These are phyloP conservation scores for Hypoxylon sp. DNA, from an alignment of 2,329 filamentous ascomycete species.

Conservation along the genomic window DNA sequence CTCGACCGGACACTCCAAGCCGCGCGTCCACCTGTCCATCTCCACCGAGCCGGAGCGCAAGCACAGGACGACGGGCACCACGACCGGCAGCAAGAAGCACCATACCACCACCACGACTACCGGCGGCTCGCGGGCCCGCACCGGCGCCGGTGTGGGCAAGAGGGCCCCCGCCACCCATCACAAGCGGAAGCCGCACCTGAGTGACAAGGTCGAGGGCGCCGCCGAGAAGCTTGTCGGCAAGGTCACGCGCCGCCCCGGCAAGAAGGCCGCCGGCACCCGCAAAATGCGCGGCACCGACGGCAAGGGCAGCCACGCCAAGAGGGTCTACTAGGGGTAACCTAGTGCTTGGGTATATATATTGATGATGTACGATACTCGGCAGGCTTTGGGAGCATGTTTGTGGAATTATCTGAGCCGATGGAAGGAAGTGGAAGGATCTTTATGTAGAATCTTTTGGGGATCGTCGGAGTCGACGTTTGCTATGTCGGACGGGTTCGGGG, in stretches of 20 bases:
- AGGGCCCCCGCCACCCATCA: conserved; percentile 38
- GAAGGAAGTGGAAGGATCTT: too few relatives aligned
- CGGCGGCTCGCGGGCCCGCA: conserved; percentile 8
- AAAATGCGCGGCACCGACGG: conserved; percentile 43
- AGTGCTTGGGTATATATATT: too few relatives aligned
- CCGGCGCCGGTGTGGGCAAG: conserved; percentile 33
- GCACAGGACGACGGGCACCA: conserved; percentile 27
- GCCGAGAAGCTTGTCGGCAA: conserved; percentile 41
- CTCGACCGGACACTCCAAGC: conserved; percentile 40
- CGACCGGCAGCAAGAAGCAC: conserved; percentile 18
- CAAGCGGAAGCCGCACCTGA: conserved; percentile 42
- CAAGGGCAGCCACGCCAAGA: conserved; percentile 31
- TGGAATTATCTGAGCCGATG: too few relatives aligned
- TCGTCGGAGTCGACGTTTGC: too few relatives aligned
- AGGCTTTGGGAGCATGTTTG: too few relatives aligned
- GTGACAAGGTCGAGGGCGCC: conserved; percentile 41
- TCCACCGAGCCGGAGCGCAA: conserved; percentile 42
- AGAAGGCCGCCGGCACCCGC: conserved; percentile 42
- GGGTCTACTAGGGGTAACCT: conserved; percentile 8
- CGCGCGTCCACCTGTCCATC: conserved; percentile 37
- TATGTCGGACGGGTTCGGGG: too few relatives aligned
- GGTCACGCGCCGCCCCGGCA: conserved; percentile 38
- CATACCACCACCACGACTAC: conserved; percentile 12
- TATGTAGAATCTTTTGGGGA: too few relatives aligned
- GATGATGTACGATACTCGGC: too few relatives aligned